Conservation (phyloP, 257 asterid genomes). For the Haberlea rhodopensis region DNA sequence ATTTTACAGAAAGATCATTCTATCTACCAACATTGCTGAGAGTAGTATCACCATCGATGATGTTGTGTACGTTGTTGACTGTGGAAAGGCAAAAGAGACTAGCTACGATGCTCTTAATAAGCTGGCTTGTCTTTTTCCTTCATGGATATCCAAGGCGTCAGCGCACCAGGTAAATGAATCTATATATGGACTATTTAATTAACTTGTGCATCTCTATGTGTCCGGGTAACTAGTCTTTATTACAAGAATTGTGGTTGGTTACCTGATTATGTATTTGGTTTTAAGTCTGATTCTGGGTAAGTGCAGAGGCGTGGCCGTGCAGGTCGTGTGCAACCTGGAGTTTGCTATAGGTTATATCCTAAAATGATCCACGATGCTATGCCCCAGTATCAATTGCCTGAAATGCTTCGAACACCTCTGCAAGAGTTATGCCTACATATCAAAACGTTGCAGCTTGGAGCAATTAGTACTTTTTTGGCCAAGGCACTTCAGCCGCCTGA, state of each 20-base stretch:
- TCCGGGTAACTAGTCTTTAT: neutral
- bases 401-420: constrained; percentile 96
- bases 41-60: constrained; percentile 97
- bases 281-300: constrained; percentile 23
- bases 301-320: constrained; percentile 98
- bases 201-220: neutral
- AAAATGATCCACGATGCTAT: constrained; percentile 78
- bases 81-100: constrained; percentile 97
- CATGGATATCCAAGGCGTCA: constrained; percentile 99
- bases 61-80: constrained; percentile 88
- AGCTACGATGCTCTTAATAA: constrained; percentile 98
- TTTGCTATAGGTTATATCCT: constrained; percentile 86
- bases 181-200: constrained; percentile 2
- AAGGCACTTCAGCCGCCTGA: constrained; percentile 99
- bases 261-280: neutral
- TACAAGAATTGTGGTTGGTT: neutral
- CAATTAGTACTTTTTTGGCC: constrained; percentile 61
- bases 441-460: constrained; percentile 83
- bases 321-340: constrained; percentile 96
- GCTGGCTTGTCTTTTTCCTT: constrained; percentile 89
- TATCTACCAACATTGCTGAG: constrained; percentile 97
- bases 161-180: constrained; percentile 74
- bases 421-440: constrained; percentile 96
- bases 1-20: constrained; percentile 78
- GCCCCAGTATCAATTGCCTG: constrained; percentile 91